These are phyloP conservation scores for Dichotomocladium elegans DNA, from an alignment of 371 early-diverging fungal genomes.

Conservation along the genomic window DNA sequence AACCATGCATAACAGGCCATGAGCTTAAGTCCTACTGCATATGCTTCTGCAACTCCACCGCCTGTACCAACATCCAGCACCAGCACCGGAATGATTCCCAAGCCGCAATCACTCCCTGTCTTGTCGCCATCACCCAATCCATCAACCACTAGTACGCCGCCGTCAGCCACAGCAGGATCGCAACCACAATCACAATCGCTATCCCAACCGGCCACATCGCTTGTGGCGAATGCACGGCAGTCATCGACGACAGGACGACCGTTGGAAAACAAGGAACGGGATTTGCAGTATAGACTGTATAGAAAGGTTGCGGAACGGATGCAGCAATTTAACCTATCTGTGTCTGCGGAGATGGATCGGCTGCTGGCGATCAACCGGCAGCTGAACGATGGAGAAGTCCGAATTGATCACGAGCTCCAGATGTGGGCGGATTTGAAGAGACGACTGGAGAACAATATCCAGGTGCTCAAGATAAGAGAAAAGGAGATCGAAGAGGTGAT, in stretches of 20 bases:
- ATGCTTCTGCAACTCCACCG: slow-evolving; percentile 8
- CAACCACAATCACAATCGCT: neutral
- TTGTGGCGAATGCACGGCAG: too few relatives aligned
- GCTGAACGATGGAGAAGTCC: slow-evolving; percentile 63
- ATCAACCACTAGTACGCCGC: too few relatives aligned
- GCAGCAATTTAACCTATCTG: slow-evolving; percentile 41
- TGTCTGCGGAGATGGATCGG: slow-evolving; percentile 55
- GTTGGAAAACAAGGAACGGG: slow-evolving; percentile 2
- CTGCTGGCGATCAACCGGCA: slow-evolving; percentile 52
- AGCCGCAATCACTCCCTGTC: slow-evolving; percentile 24
- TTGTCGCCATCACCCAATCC: slow-evolving; percentile 2
- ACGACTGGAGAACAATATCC: slow-evolving; percentile 56
- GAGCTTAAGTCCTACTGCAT: slow-evolving; percentile 16
- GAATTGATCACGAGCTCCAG: slow-evolving; percentile 54
- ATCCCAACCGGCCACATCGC: slow-evolving; percentile 1
- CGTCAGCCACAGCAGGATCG: neutral
- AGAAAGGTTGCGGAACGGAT: slow-evolving; percentile 33
- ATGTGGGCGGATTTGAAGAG: slow-evolving; percentile 48
- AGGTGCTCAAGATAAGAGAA: slow-evolving; percentile 53
- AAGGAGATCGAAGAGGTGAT: slow-evolving; percentile 51
- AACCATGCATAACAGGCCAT: too few relatives aligned
- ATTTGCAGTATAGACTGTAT: slow-evolving; percentile 32
- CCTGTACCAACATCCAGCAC: slow-evolving; percentile 4
- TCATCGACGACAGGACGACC: neutral
- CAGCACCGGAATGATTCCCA: slow-evolving; percentile 6